Evolutionary conservation across 208 protist genomes (phyloP).

Genomic region (Trypanosoma cruzi): DNA sequence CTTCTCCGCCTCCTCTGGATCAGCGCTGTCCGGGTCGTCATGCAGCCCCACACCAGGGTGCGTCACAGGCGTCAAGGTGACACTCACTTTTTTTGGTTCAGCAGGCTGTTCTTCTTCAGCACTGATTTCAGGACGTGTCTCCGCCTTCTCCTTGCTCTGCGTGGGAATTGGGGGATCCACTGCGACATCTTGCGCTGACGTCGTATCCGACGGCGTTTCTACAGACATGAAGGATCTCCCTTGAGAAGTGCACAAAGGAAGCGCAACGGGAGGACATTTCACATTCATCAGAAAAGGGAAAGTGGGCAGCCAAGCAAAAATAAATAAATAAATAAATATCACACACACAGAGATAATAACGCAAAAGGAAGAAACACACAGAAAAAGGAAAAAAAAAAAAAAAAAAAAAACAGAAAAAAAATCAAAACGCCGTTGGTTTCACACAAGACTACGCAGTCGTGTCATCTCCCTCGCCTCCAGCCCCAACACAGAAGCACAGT

Average conservation of each 20-base stretch:
- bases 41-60: neutral
- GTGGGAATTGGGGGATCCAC: neutral
- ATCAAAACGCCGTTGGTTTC: neutral
- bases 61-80: neutral
- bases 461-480: constrained; percentile 63
- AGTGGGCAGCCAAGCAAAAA: constrained; percentile 1
- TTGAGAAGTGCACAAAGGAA: neutral
- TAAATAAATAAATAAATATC: neutral
- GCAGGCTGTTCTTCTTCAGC: neutral
- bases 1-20: constrained; percentile 15
- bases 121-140: neutral
- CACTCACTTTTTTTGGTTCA: neutral
- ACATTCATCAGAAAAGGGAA: neutral
- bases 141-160: neutral
- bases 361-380: neutral
- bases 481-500: constrained; percentile 55
- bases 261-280: neutral
- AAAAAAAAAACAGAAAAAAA: constrained; percentile 15
- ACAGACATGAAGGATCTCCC: constrained; percentile 8
- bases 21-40: constrained; percentile 15
- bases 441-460: constrained; percentile 64
- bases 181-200: neutral
- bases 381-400: neutral
- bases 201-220: neutral
- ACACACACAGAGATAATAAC: too few species aligned